These are phyloP conservation scores for Umbelopsis sp. DNA, from an alignment of 192 early-diverging fungal genomes.

Conservation along the genomic window DNA sequence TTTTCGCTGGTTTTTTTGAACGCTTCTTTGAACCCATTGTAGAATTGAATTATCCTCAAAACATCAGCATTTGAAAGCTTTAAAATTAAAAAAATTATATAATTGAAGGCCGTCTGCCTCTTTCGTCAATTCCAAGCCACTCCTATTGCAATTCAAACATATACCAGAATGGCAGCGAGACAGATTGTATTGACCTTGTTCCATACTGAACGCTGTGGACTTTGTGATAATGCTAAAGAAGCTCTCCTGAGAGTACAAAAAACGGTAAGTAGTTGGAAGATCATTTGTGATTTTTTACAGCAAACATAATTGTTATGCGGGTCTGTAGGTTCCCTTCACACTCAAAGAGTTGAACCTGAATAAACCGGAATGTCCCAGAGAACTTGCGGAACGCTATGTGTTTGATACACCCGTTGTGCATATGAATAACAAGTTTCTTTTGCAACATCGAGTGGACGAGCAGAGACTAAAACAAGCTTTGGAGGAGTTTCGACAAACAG, in stretches of 20 bases:
- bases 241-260: slow-evolving; percentile 43
- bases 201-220: slow-evolving; percentile 49
- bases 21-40: neutral
- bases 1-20: neutral
- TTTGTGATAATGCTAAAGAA: slow-evolving; percentile 52
- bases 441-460: slow-evolving; percentile 49
- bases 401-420: slow-evolving; percentile 59
- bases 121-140: neutral
- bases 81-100: neutral
- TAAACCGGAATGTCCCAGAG: slow-evolving; percentile 37
- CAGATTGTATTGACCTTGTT: slow-evolving; percentile 42
- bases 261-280: slow-evolving; percentile 32
- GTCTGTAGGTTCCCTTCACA: slow-evolving; percentile 28
- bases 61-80: neutral
- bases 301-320: neutral
- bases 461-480: slow-evolving; percentile 39
- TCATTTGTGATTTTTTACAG: no score
- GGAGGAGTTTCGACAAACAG: slow-evolving; percentile 30
- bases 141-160: neutral
- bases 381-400: slow-evolving; percentile 49
- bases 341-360: slow-evolving; percentile 35
- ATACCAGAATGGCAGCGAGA: slow-evolving; percentile 20
- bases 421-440: slow-evolving; percentile 45
- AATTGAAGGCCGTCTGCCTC: neutral
- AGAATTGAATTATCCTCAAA: neutral